Evolutionary conservation across 495 filamentous ascomycete genomes (phyloP).

Genomic region (Xylaria grammica): DNA sequence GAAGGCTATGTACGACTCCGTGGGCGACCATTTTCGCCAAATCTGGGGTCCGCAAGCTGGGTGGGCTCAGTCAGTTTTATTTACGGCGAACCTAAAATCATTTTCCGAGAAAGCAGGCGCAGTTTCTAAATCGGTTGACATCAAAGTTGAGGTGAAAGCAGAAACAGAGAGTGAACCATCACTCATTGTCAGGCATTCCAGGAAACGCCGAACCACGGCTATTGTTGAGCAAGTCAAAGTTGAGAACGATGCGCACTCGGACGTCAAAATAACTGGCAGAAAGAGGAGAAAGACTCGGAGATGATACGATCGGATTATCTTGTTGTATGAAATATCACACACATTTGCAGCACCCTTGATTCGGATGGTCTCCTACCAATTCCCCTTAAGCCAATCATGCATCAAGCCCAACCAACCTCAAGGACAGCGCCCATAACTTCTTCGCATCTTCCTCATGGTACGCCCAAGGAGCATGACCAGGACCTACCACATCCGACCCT

Average conservation of each 20-base stretch:
- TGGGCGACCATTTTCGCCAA: conserved; percentile 86
- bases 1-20: conserved; percentile 84
- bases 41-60: conserved; percentile 95
- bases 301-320: conserved; percentile 9
- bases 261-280: conserved; percentile 20
- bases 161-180: conserved; percentile 27
- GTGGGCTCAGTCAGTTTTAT: conserved; percentile 97
- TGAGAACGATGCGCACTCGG: conserved; percentile 21
- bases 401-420: conserved; percentile 4
- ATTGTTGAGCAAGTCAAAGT: conserved; percentile 27
- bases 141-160: conserved; percentile 41
- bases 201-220: conserved; percentile 19
- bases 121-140: conserved; percentile 56
- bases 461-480: conserved; percentile 9
- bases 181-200: conserved; percentile 1
- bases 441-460: conserved; percentile 14
- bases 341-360: neutral
- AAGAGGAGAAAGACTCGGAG: conserved; percentile 26
- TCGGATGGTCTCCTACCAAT: neutral
- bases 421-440: conserved; percentile 12
- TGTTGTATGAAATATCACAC: neutral
- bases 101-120: conserved; percentile 69
- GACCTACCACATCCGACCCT: conserved; percentile 5
- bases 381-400: neutral
- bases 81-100: conserved; percentile 88